phyloP scores from a whole-genome alignment of 176 grass and related monocot genomes.

The Urochloa ruziziensis region DNA sequence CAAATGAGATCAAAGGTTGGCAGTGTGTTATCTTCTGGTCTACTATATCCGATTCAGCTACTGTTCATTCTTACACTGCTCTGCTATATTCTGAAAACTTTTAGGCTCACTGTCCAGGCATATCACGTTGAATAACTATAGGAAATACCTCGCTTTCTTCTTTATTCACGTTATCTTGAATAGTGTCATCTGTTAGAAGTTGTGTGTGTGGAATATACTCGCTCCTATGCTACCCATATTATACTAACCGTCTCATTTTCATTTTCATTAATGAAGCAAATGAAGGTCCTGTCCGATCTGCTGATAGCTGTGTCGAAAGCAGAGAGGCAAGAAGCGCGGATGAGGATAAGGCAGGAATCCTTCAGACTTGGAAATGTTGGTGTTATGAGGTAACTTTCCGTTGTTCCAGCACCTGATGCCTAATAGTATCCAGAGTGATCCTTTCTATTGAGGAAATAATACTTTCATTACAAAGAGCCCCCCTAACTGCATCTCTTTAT shows the following conservation, averaged over 20 bases:
- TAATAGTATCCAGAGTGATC: slow-evolving; percentile 7
- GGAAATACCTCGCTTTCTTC: background rate
- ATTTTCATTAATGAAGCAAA: slow-evolving; percentile 60
- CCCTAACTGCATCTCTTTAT: slow-evolving; percentile 21
- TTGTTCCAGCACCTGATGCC: background rate
- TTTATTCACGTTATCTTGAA: slow-evolving; percentile 9
- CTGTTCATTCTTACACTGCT: slow-evolving; percentile 15
- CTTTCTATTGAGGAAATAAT: background rate
- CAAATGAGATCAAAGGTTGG: slow-evolving; percentile 88
- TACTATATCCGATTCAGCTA: slow-evolving; percentile 20
- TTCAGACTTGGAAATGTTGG: slow-evolving; percentile 94
- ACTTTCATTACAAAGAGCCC: background rate
- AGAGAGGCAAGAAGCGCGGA: slow-evolving; percentile 91
- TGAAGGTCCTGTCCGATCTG: slow-evolving; percentile 87
- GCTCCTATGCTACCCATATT: slow-evolving; percentile 9
- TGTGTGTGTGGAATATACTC: background rate
- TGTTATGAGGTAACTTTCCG: slow-evolving; percentile 74
- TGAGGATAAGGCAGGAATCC: slow-evolving; percentile 93
- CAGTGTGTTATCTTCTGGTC: slow-evolving; percentile 5
- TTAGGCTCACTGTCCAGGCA: slow-evolving; percentile 3
- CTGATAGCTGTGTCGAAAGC: slow-evolving; percentile 96
- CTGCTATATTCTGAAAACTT: background rate
- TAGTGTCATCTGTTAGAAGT: background rate
- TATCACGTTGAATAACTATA: background rate
- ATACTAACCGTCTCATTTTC: slow-evolving; percentile 21